These are phyloP conservation scores for Aspergillus thermomutatus DNA, from an alignment of 2,329 filamentous ascomycete genomes.

Conservation along the genomic window DNA sequence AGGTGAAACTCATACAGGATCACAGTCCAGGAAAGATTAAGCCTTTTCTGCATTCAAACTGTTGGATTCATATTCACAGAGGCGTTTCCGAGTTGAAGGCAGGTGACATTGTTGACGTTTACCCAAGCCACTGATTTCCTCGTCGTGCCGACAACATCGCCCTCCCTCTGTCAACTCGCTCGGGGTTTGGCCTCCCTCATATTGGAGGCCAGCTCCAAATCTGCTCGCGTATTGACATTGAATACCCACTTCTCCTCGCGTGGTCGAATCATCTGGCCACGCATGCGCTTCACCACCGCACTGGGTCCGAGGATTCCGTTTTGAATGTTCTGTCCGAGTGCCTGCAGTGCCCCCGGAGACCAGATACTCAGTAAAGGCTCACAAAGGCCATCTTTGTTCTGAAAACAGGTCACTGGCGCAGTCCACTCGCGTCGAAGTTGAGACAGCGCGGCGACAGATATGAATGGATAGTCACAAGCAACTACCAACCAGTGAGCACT, in stretches of 20 bases:
- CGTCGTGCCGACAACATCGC: background rate
- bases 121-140: background rate
- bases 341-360: slow-evolving; percentile 27
- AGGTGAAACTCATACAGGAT: slow-evolving; percentile 1
- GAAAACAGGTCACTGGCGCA: slow-evolving; percentile 34
- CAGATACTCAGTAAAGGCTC: slow-evolving; percentile 39
- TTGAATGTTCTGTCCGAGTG: slow-evolving; percentile 18
- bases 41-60: slow-evolving; percentile 20
- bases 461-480: slow-evolving; percentile 34
- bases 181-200: background rate
- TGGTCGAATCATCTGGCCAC: slow-evolving; percentile 12
- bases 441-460: slow-evolving; percentile 24
- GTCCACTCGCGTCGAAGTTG: slow-evolving; percentile 22
- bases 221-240: slow-evolving; percentile 26
- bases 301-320: slow-evolving; percentile 14
- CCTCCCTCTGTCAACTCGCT: slow-evolving; percentile 27
- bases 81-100: slow-evolving; percentile 8
- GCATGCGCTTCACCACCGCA: slow-evolving; percentile 14
- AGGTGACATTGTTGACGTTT: slow-evolving; percentile 13
- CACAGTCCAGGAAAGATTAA: slow-evolving; percentile 22
- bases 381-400: slow-evolving; percentile 23
- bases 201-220: slow-evolving; percentile 42
- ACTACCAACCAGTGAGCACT: slow-evolving; percentile 31
- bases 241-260: slow-evolving; percentile 15
- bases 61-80: slow-evolving; percentile 23